Conservation (phyloP, 1,139 yeast species). For the Magnusiomyces tetraspermus region DNA sequence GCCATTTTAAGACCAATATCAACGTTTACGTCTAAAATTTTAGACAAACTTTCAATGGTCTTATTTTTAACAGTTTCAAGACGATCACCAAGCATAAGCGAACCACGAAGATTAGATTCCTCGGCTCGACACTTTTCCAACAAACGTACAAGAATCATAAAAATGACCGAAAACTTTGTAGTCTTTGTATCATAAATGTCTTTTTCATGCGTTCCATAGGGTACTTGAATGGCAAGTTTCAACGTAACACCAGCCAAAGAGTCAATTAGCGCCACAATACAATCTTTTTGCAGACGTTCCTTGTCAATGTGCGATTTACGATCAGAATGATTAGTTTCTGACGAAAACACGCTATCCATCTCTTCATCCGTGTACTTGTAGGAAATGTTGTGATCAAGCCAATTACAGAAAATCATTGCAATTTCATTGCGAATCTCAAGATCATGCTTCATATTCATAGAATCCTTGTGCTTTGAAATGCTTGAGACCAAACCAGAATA, state of each 20-base stretch:
- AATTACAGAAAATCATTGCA: constrained; percentile 51
- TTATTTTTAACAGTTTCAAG: constrained; percentile 50
- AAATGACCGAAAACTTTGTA: constrained; percentile 60
- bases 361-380: constrained; percentile 7
- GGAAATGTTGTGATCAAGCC: constrained; percentile 41
- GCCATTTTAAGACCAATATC: constrained; percentile 73
- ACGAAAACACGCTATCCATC: constrained; percentile 9
- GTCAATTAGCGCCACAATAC: constrained; percentile 22
- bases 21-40: constrained; percentile 60
- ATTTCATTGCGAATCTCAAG: constrained; percentile 49
- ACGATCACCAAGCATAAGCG: constrained; percentile 33
- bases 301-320: constrained; percentile 17
- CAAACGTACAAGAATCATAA: constrained; percentile 60
- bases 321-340: constrained; percentile 1
- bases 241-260: constrained; percentile 21
- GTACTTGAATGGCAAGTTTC: constrained; percentile 30
- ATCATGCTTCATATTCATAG: constrained; percentile 41
- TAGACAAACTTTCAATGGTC: constrained; percentile 59
- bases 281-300: constrained; percentile 22
- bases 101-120: constrained; percentile 15
- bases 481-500: constrained; percentile 48
- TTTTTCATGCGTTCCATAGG: constrained; percentile 34
- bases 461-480: constrained; percentile 38
- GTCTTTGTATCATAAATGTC: constrained; percentile 52
- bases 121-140: constrained; percentile 46